Evolutionary conservation across 805 yeast genomes (phyloP), one percentile per base, ranked within the genome.

Genomic region (Barnettozyma wickerhamii): DNA sequence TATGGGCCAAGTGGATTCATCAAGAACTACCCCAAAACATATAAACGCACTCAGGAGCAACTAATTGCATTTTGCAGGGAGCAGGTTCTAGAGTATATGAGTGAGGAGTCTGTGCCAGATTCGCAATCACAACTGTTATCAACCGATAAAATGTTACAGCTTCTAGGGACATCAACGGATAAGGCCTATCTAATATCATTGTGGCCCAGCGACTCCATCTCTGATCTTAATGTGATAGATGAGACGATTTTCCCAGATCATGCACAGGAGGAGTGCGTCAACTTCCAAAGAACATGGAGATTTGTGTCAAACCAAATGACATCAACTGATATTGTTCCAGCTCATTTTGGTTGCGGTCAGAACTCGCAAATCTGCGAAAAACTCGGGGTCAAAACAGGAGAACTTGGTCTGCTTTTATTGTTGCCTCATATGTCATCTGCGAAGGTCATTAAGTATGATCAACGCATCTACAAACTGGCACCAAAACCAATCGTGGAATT

Each of bases 151-250:
- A 53, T 82, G 50, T 42, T 78, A 33, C 59, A 67, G 12, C 50
- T 79, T 5, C 62, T 82, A 9, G 73, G 74, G 0, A 53, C 53
- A 9, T 66, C 71, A 14, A 55, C 55, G 6, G 55, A 60, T 1
- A 61, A 63, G 20, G 85, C 91, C 2, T 60, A 66, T 40, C 62
- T 84, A 46, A 68, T 84, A 4, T 72, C 84, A 13, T 79, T 84
- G 45, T 83, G 84, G 77, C 89, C 90, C 3, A 61, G 79, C 3
- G 59, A 69, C 5, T 66, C 69, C 34, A 58, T 71, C 21, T 47
- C 55, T 3, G 63, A 60, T 30, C 59, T 69, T 26, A 63, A 64
- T 38, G 52, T 47, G 6, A 43, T 51, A 17, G 49, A 53, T 13
- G 52, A 57, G 12, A 69, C 65, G 5, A 59, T 60, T 5, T 66